Evolutionary conservation across 2,329 filamentous ascomycete genomes (phyloP).

Genomic region (Trichoderma sp.): DNA sequence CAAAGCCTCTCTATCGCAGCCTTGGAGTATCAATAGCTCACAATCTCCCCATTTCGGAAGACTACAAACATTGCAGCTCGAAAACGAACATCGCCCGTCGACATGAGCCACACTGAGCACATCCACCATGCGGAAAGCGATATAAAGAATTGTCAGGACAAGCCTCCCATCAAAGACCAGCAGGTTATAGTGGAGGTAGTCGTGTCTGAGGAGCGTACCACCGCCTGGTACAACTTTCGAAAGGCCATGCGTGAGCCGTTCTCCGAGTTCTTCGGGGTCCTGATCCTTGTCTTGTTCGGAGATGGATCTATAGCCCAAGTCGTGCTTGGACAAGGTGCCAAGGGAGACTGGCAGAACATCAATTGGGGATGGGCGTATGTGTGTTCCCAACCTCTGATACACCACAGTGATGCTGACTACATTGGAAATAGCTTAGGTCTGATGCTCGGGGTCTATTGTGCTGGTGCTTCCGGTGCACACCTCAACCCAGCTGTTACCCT

Average conservation of each 20-base stretch:
- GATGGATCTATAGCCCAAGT: not conserved
- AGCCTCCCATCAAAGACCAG: not conserved
- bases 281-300: not conserved
- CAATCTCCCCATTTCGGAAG: too few relatives aligned
- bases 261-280: not conserved
- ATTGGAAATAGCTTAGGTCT: not conserved
- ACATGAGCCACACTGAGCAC: not conserved
- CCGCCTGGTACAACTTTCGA: not conserved
- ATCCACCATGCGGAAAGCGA: not conserved
- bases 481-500: not conserved
- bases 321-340: not conserved
- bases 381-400: not conserved
- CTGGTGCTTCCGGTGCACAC: not conserved
- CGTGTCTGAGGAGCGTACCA: not conserved
- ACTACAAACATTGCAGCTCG: not conserved
- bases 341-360: not conserved
- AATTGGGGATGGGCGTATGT: conserved; percentile 10
- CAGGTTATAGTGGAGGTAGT: not conserved
- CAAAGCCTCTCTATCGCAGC: not conserved
- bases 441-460: not conserved
- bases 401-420: not conserved
- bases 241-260: not conserved
- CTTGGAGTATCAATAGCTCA: not conserved
- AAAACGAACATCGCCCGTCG: not conserved
- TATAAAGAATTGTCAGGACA: not conserved